Evolutionary conservation across 1,284 basidiomycete species (phyloP), one percentile per base, ranked within the genome.

Genomic region (Singerocomus rubriflavus): DNA sequence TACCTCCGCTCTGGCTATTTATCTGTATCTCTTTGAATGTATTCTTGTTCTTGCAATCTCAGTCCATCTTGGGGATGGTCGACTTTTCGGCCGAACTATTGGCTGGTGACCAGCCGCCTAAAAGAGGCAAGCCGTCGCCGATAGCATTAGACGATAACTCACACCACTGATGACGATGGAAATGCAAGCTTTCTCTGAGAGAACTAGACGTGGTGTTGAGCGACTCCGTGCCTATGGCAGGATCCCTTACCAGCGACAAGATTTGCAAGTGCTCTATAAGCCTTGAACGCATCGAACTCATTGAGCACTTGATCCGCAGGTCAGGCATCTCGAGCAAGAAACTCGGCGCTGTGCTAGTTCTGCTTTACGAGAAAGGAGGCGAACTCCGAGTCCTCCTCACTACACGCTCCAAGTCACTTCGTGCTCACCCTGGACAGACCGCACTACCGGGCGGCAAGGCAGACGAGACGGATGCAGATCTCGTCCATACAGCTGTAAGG

Each of bases 371-470:
- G 64, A 71, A 78, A 26, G 74, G 73, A 3, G 84, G 78, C 10
- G 67, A 78, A 40, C 71, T 94, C 4, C 79, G 84, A 12, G 91
- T 94, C 2, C 73, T 94, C 13, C 73, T 94, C 42, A 94, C 92
- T 0, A 94, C 91, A 2, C 79, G 92, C 11, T 88, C 90, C 2
- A 91, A 89, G 68, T 70, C 75, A 5, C 73, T 94, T 21, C 76
- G 91, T 49, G 79, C 84, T 0, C 88, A 91, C 66, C 83, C 88
- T 2, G 88, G 86, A 17, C 85, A 89, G 60, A 88, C 86, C 36
- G 91, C 91, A 2, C 67, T 94, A 0, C 92, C 92, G 0, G 92
- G 92, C 27, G 92, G 91, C 7, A 91, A 87, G 64, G 77, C 79
- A 25, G 92, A 94, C 59, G 73, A 78, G 12, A 74, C 74, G 2